A percentile compares a stretch with the other conserved stretches of the same genome.
Evolutionary conservation across 225 moss, liverwort and hornwort species (phyloP).

Genomic region (Anthoceros angustus): DNA sequence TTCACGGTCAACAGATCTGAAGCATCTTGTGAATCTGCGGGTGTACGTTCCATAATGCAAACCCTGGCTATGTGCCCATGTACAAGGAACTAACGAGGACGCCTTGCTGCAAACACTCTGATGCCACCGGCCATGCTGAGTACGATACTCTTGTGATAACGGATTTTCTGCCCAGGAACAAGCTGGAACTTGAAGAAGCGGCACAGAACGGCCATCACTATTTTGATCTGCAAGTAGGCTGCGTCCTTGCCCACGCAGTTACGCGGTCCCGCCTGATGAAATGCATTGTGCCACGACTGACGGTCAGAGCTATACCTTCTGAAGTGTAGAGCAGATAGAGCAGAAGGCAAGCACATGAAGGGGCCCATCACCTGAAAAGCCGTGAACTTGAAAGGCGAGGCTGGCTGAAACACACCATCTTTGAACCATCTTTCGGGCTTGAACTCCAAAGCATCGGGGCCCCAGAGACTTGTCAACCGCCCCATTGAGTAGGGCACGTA

Average conservation of each 20-base stretch:
- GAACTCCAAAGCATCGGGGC: conserved; percentile 38
- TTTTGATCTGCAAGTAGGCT: conserved; percentile 25
- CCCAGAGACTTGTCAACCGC: conserved; percentile 50
- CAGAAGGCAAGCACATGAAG: no score
- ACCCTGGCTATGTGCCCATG: no score
- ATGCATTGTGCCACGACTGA: background rate
- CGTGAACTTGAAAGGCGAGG: conserved; percentile 58
- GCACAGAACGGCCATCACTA: conserved; percentile 20
- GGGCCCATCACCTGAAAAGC: conserved; percentile 40
- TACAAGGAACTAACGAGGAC: no score
- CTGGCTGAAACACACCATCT: conserved; percentile 29
- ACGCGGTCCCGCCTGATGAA: conserved; percentile 28
- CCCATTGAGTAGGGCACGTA: conserved; percentile 51
- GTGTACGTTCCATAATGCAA: no score
- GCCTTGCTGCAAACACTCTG: no score
- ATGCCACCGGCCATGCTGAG: no score
- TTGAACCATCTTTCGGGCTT: conserved; percentile 57
- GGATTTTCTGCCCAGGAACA: background rate
- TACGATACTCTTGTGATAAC: no score
- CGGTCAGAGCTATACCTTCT: background rate
- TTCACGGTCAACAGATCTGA: no score
- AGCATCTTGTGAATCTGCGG: no score
- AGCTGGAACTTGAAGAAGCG: conserved; percentile 26
- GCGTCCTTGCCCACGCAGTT: conserved; percentile 39
- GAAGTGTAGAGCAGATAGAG: no score